phyloP scores from a whole-genome alignment of 768 basidiomycete genomes.

The Leccinum imitatum region DNA sequence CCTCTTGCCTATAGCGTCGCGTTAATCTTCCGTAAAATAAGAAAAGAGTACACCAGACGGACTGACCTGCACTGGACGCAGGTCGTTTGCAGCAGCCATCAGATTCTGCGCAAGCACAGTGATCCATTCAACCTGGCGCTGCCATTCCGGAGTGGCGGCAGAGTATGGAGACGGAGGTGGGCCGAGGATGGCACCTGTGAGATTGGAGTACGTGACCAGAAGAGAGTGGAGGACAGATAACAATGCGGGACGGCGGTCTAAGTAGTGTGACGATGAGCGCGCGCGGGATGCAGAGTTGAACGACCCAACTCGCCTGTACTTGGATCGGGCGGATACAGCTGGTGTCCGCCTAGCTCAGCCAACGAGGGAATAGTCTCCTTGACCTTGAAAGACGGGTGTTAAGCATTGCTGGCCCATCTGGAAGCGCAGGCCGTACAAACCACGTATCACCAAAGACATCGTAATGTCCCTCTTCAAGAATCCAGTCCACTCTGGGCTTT shows the following conservation, averaged over 20 bases:
- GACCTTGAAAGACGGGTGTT: constrained; percentile 47
- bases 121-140: constrained; percentile 77
- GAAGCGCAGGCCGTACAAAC: constrained; percentile 59
- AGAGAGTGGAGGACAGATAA: constrained; percentile 72
- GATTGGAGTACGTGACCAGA: constrained; percentile 73
- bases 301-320: constrained; percentile 50
- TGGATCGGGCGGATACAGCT: constrained; percentile 76
- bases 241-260: constrained; percentile 79
- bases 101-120: constrained; percentile 79
- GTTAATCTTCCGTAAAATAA: constrained; percentile 1
- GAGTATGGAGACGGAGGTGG: constrained; percentile 57
- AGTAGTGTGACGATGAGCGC: constrained; percentile 7
- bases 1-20: constrained; percentile 60
- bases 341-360: constrained; percentile 76
- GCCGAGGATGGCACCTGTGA: constrained; percentile 66
- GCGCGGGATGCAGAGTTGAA: not conserved
- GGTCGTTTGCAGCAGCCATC: constrained; percentile 86
- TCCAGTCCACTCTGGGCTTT: constrained; percentile 89
- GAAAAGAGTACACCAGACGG: not conserved
- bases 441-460: constrained; percentile 85
- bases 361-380: constrained; percentile 82
- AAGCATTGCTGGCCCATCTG: constrained; percentile 13
- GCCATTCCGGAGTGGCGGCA: constrained; percentile 62
- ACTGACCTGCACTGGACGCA: constrained; percentile 81
- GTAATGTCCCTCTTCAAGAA: constrained; percentile 81